Percentiles rank a stretch among this genome's conserved stretches.
These are phyloP conservation scores for Phytophthora cryptogea DNA, from an alignment of 352 stramenopile genomes.

Conservation along the genomic window DNA sequence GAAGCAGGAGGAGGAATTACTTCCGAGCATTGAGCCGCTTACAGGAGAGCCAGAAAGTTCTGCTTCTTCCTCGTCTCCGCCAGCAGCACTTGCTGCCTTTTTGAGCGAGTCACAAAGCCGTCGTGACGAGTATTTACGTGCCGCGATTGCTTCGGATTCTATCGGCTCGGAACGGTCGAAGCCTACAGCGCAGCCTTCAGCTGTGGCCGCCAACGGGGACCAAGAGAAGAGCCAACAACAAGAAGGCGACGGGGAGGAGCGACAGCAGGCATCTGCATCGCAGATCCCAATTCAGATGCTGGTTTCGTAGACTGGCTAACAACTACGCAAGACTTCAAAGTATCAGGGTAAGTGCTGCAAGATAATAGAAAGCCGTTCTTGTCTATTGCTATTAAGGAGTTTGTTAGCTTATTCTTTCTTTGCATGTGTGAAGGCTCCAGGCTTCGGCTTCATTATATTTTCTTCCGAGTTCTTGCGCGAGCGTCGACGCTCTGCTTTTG, in stretches of 20 bases:
- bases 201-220: constrained; percentile 6
- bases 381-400: constrained; percentile 17
- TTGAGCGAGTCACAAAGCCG: constrained; percentile 43
- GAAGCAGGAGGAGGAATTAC: constrained; percentile 40
- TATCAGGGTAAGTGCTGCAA: constrained; percentile 11
- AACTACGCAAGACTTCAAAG: constrained; percentile 5
- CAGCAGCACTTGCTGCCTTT: constrained; percentile 29
- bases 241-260: constrained; percentile 15
- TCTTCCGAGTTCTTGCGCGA: constrained; percentile 78
- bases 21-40: constrained; percentile 30
- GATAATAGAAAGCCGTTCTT: constrained; percentile 27
- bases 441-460: constrained; percentile 47
- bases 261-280: constrained; percentile 32
- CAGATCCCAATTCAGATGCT: constrained; percentile 74
- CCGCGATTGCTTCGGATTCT: constrained; percentile 33
- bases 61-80: constrained; percentile 8
- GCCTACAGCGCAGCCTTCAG: constrained; percentile 7
- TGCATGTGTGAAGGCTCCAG: constrained; percentile 57
- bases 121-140: constrained; percentile 52
- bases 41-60: constrained; percentile 5
- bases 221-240: constrained; percentile 13
- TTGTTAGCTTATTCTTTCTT: constrained; percentile 53
- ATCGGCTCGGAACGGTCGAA: constrained; percentile 13
- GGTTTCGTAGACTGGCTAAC: constrained; percentile 50
- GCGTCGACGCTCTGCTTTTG: constrained; percentile 91